Conservation (phyloP, 208 protist species). For the Crithidia sp. region DNA sequence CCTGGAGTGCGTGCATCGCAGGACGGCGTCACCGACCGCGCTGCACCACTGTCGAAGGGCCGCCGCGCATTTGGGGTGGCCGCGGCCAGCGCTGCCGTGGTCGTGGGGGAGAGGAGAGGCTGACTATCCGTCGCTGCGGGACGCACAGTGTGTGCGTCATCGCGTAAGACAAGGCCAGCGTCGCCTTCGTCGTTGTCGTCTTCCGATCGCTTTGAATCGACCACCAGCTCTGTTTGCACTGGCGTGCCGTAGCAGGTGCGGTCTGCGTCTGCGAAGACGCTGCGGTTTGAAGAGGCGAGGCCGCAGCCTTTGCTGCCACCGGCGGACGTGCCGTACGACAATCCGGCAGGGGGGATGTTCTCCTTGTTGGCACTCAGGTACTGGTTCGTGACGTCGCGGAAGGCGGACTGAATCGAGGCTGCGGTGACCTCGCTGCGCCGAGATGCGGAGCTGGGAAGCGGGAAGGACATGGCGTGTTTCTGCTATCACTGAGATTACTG, state of each 20-base stretch:
- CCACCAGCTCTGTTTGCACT: not conserved
- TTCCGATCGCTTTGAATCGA: not conserved
- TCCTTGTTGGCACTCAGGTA: conserved; percentile 43
- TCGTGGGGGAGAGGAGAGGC: not conserved
- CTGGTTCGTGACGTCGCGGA: conserved; percentile 44
- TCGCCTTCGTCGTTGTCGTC: too few relatives aligned
- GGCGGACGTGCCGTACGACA: not conserved
- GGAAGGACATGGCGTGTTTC: too few relatives aligned
- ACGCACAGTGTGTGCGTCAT: not conserved
- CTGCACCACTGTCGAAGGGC: not conserved
- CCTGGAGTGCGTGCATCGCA: conserved; percentile 19
- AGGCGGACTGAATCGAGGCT: conserved; percentile 21
- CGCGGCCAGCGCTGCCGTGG: not conserved
- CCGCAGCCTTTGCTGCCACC: not conserved
- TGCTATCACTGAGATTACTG: too few relatives aligned
- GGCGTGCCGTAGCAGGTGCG: conserved; percentile 18
- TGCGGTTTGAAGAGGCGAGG: not conserved
- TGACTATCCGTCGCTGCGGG: not conserved
- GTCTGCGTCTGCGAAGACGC: not conserved
- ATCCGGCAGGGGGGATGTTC: conserved; percentile 31
- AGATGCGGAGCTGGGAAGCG: not conserved
- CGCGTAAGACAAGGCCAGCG: not conserved
- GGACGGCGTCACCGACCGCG: not conserved
- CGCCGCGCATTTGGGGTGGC: not conserved
- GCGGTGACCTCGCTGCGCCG: not conserved